These are phyloP conservation scores for Trichosporon inkin DNA, from an alignment of 1,284 basidiomycete species.

Conservation along the genomic window DNA sequence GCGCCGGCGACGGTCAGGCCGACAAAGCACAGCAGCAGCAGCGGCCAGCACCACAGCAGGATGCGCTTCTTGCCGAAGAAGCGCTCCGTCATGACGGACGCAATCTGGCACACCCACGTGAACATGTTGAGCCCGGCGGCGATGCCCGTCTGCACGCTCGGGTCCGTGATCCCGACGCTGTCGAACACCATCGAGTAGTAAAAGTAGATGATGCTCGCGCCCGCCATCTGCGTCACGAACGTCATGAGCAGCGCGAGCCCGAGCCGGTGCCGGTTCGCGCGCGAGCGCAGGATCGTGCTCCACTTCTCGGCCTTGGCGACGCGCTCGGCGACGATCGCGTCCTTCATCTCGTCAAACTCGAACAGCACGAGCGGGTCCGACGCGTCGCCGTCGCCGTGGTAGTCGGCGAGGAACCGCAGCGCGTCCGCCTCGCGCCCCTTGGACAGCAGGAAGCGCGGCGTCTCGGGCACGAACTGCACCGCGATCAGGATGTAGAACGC, in stretches of 20 bases:
- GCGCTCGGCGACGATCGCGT: constrained; percentile 66
- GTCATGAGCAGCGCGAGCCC: constrained; percentile 48
- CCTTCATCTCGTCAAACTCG: constrained; percentile 73
- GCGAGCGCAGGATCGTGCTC: constrained; percentile 37
- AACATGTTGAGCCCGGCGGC: constrained; percentile 48
- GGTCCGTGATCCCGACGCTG: constrained; percentile 47
- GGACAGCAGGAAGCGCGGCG: constrained; percentile 45
- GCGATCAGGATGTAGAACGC: constrained; percentile 48
- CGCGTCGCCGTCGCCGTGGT: constrained; percentile 68
- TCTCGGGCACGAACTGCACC: constrained; percentile 51
- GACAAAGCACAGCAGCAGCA: constrained; percentile 38
- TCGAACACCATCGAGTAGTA: constrained; percentile 49
- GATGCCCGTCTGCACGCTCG: constrained; percentile 50
- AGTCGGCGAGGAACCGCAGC: constrained; percentile 68
- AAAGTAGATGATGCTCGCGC: constrained; percentile 49
- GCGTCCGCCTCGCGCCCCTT: constrained; percentile 60
- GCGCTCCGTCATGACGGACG: constrained; percentile 38
- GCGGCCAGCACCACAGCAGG: constrained; percentile 47
- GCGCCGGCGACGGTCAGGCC: constrained; percentile 44
- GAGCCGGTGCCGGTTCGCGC: constrained; percentile 42
- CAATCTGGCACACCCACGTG: constrained; percentile 48
- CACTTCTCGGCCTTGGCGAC: constrained; percentile 47
- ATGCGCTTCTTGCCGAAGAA: constrained; percentile 43
- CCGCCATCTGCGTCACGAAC: constrained; percentile 37
- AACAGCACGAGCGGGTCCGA: constrained; percentile 65